Conservation (phyloP, 768 basidiomycete species). For the Trametes villosa region DNA sequence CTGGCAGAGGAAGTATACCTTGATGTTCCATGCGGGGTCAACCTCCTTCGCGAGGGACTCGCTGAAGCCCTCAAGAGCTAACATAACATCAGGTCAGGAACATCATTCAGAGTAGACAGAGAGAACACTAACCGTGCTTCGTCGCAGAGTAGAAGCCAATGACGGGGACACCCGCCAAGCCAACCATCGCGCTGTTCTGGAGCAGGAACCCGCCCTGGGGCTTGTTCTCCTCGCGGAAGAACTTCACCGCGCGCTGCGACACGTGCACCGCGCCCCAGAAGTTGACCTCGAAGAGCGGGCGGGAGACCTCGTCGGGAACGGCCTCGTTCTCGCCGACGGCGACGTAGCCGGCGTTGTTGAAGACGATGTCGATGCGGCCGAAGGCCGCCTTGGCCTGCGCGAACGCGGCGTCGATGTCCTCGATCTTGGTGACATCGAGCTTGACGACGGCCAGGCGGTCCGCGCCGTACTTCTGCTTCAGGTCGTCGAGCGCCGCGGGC, state of each 20-base stretch:
- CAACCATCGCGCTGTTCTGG: not conserved
- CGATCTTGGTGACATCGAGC: conserved; percentile 25
- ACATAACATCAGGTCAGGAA: not conserved
- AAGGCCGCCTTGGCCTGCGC: conserved; percentile 13
- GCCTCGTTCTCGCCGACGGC: conserved; percentile 14
- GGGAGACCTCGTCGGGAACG: not conserved
- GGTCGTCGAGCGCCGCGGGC: conserved; percentile 29
- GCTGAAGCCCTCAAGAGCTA: not conserved
- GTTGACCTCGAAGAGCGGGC: not conserved
- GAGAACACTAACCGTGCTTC: not conserved
- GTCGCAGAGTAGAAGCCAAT: not conserved
- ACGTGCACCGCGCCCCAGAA: not conserved
- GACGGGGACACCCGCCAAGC: not conserved
- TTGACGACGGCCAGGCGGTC: conserved; percentile 24
- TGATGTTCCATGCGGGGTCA: not conserved
- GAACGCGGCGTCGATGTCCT: conserved; percentile 26
- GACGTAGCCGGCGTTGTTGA: conserved; percentile 28
- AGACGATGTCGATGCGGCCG: conserved; percentile 28
- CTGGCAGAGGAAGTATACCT: not conserved
- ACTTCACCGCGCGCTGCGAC: not conserved
- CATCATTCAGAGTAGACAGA: not conserved
- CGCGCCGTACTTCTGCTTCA: conserved; percentile 17
- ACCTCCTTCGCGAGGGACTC: not conserved
- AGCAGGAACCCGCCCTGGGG: not conserved
- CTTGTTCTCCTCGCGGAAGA: not conserved